phyloP scores from a whole-genome alignment of 2,329 filamentous ascomycete genomes.

The Sordariomycetes sp. region DNA sequence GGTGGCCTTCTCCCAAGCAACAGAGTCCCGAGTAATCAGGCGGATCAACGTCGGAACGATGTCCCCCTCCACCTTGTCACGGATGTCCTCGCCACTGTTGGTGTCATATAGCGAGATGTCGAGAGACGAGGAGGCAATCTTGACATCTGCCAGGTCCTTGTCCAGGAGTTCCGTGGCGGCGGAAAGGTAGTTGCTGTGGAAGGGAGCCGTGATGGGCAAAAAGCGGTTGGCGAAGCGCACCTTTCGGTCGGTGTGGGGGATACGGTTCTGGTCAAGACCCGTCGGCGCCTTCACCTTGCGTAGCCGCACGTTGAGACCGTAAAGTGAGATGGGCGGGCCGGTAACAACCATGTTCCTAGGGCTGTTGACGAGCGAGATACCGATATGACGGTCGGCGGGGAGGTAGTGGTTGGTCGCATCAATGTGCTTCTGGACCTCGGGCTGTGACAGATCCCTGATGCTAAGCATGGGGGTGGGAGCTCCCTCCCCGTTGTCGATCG shows the following conservation, averaged over 20 bases:
- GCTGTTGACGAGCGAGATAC: conserved; percentile 92
- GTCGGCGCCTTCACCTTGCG: conserved; percentile 96
- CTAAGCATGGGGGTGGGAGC: conserved; percentile 94
- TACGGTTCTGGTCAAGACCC: conserved; percentile 89
- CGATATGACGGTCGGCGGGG: conserved; percentile 83
- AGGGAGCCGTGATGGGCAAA: conserved; percentile 92
- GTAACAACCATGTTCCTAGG: conserved; percentile 95
- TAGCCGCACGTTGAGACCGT: conserved; percentile 88
- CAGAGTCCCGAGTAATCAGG: conserved; percentile 88
- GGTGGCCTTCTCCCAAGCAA: conserved; percentile 94
- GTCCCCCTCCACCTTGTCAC: conserved; percentile 58
- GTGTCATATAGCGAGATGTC: conserved; percentile 86
- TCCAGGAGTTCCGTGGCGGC: conserved; percentile 76
- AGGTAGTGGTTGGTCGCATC: conserved; percentile 95
- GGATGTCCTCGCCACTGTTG: conserved; percentile 76
- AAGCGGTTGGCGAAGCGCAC: conserved; percentile 95
- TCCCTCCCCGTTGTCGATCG: conserved; percentile 89
- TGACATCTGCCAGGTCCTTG: conserved; percentile 75
- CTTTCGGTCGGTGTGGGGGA: conserved; percentile 93
- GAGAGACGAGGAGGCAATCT: conserved; percentile 62
- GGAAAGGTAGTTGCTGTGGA: conserved; percentile 89
- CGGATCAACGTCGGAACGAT: conserved; percentile 79
- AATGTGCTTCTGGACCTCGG: conserved; percentile 91
- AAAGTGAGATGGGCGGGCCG: conserved; percentile 88
- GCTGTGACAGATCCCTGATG: conserved; percentile 81